Evolutionary conservation across 805 yeast species (phyloP).

Genomic region (Hanseniaspora clermontiae): DNA sequence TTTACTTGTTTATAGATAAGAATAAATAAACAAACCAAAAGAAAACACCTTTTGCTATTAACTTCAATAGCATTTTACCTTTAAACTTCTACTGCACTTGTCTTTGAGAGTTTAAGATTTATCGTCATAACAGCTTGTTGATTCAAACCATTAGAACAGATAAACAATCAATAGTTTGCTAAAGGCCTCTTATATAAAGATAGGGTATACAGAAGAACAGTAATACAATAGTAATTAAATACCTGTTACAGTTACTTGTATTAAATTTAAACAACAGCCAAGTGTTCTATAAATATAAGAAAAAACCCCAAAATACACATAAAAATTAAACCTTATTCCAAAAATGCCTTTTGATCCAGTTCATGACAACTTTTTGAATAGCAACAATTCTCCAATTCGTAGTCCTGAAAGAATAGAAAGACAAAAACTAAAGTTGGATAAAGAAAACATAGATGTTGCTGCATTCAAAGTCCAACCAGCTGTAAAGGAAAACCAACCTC

Average conservation of each 20-base stretch:
- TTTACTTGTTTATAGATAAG: no score
- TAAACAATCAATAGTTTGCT: background rate
- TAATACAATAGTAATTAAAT: no score
- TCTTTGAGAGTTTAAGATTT: no score
- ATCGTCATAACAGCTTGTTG: background rate
- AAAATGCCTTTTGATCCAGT: constrained; percentile 13
- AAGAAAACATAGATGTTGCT: constrained; percentile 18
- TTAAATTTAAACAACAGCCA: background rate
- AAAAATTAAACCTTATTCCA: background rate
- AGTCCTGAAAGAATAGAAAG: constrained; percentile 10
- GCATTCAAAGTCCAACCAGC: constrained; percentile 1
- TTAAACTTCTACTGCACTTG: background rate
- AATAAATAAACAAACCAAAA: background rate
- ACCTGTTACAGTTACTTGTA: no score
- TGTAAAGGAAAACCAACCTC: constrained; percentile 14
- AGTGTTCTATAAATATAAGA: background rate
- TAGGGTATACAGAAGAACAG: no score
- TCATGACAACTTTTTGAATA: constrained; percentile 10
- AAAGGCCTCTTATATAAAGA: no score
- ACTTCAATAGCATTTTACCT: background rate
- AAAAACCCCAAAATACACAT: background rate
- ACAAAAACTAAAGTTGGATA: constrained; percentile 13
- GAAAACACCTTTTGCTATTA: no score
- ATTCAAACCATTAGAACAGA: no score
- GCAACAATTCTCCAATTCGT: constrained; percentile 11